A percentile compares a stretch with the other conserved stretches of the same genome.
Evolutionary conservation across 345 rosid genomes (phyloP).

Genomic region (Hypericum androsaemum): DNA sequence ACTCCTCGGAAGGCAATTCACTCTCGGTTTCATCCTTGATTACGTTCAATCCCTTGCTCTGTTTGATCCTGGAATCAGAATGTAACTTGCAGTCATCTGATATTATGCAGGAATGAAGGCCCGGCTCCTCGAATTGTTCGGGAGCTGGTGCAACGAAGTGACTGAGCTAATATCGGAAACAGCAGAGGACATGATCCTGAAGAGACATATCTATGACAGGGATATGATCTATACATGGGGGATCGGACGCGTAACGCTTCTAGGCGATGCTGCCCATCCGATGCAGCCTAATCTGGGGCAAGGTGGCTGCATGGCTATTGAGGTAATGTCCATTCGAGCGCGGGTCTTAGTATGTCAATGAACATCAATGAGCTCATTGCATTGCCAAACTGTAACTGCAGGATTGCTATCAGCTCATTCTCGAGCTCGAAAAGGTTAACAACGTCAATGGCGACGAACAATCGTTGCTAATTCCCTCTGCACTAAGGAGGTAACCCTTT

Average conservation of each 20-base stretch:
- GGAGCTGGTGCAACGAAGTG: slow-evolving; percentile 17
- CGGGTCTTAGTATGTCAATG: no score
- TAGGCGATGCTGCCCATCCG: slow-evolving; percentile 24
- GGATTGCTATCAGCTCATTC: no score
- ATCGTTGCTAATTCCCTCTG: no score
- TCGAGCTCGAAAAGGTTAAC: no score
- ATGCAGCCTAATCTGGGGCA: slow-evolving; percentile 24
- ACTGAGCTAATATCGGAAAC: slow-evolving; percentile 13
- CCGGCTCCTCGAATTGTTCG: slow-evolving; percentile 13
- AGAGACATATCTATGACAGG: slow-evolving; percentile 16
- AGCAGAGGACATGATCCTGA: slow-evolving; percentile 12
- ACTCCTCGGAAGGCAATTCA: slow-evolving; percentile 15
- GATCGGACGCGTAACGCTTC: slow-evolving; percentile 15
- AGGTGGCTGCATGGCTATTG: slow-evolving; percentile 24
- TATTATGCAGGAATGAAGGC: slow-evolving; percentile 8
- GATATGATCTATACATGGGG: slow-evolving; percentile 21
- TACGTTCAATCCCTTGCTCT: background rate
- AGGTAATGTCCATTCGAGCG: slow-evolving; percentile 1
- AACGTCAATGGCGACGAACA: no score
- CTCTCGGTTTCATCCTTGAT: background rate
- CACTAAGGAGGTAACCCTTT: no score
- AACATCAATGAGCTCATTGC: no score
- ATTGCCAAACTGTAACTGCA: no score
- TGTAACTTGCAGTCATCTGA: background rate
- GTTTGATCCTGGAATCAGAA: background rate